phyloP scores from a whole-genome alignment of 192 early-diverging fungal genomes.

The Backusella luteola region DNA sequence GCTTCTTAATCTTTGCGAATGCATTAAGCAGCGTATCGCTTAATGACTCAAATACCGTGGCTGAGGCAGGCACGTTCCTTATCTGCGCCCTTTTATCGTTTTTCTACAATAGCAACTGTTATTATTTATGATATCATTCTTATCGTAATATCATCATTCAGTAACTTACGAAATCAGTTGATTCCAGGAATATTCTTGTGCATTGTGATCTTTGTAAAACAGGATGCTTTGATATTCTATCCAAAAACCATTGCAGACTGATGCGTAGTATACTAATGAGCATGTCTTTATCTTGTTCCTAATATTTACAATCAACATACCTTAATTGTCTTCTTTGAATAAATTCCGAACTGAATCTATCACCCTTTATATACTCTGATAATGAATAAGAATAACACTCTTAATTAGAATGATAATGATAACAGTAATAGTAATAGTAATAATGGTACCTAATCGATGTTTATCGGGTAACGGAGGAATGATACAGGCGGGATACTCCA shows the following conservation, averaged over 20 bases:
- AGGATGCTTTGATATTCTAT: slow-evolving; percentile 82
- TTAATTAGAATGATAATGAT: background rate
- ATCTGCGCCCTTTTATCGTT: slow-evolving; percentile 36
- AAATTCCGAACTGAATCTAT: slow-evolving; percentile 92
- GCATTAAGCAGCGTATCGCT: slow-evolving; percentile 86
- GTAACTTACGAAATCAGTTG: slow-evolving; percentile 64
- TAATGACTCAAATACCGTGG: slow-evolving; percentile 75
- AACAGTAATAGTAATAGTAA: background rate
- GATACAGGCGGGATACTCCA: slow-evolving; percentile 79
- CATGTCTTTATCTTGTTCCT: too few species aligned
- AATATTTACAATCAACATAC: slow-evolving; percentile 4
- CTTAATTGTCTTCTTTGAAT: slow-evolving; percentile 72
- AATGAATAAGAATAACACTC: too few species aligned
- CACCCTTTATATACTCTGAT: slow-evolving; percentile 91
- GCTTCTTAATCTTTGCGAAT: slow-evolving; percentile 87
- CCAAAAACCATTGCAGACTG: slow-evolving; percentile 83
- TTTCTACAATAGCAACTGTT: slow-evolving; percentile 27
- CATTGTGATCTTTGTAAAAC: slow-evolving; percentile 66
- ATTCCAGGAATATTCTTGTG: slow-evolving; percentile 81
- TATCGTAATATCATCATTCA: background rate
- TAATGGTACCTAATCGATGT: slow-evolving; percentile 74
- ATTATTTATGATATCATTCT: background rate
- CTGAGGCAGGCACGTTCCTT: slow-evolving; percentile 44
- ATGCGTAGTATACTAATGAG: background rate
- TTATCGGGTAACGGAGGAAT: slow-evolving; percentile 90